A percentile compares a stretch with the other conserved stretches of the same genome.
Evolutionary conservation across 441 rosid genomes (phyloP).

Genomic region (Gossypium davidsonii): DNA sequence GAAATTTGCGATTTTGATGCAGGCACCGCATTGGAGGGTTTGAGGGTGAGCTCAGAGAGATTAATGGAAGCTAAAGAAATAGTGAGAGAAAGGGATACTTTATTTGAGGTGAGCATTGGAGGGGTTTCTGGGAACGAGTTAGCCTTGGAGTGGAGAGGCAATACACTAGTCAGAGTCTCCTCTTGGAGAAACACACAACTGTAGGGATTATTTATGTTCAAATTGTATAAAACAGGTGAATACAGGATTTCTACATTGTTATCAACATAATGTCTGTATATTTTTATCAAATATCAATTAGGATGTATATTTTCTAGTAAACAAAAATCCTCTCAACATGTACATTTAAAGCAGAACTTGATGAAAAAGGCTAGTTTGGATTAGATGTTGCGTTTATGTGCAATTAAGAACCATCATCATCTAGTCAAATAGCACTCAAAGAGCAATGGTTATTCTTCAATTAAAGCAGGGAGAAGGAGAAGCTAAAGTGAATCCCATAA

Average conservation of each 20-base stretch:
- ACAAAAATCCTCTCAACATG: too few species aligned
- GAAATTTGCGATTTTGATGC: constrained; percentile 15
- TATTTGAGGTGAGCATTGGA: constrained; percentile 28
- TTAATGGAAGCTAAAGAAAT: constrained; percentile 36
- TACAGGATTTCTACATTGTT: neutral
- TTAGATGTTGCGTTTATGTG: neutral
- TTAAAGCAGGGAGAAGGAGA: neutral
- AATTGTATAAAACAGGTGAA: neutral
- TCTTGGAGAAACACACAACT: constrained; percentile 28
- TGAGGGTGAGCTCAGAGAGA: constrained; percentile 22
- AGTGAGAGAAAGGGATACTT: constrained; percentile 24
- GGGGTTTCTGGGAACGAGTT: constrained; percentile 35
- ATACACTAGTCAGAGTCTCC: constrained; percentile 34
- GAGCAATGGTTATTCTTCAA: neutral
- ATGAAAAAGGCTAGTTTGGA: neutral
- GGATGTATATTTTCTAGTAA: too few species aligned
- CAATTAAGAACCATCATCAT: neutral
- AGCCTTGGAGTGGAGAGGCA: constrained; percentile 41
- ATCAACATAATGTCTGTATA: neutral
- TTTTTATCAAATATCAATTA: neutral
- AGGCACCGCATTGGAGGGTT: constrained; percentile 18
- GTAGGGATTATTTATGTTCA: neutral
- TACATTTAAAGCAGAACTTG: too few species aligned
- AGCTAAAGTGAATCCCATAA: constrained; percentile 2
- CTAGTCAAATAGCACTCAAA: neutral